Conservation (phyloP, 75 land plant genomes). For the Gnetum montanum region DNA sequence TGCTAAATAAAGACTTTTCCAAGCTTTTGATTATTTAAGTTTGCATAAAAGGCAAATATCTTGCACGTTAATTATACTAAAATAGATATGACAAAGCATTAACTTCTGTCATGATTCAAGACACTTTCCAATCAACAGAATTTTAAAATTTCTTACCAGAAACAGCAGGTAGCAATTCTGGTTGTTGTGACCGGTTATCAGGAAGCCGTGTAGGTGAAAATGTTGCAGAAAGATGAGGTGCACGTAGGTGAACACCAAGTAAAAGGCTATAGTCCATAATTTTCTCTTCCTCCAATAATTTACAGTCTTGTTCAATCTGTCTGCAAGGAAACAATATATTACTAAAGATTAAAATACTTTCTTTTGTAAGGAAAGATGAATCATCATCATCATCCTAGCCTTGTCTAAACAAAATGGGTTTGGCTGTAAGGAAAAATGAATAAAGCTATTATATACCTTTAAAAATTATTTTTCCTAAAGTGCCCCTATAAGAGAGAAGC, state of each 20-base stretch:
- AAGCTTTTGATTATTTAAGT: too few species aligned
- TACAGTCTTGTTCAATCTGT: slow-evolving; percentile 65
- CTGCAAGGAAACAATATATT: slow-evolving; percentile 20
- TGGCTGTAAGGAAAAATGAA: neutral
- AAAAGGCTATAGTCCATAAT: slow-evolving; percentile 89
- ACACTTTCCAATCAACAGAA: too few species aligned
- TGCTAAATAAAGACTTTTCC: too few species aligned
- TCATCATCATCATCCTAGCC: neutral
- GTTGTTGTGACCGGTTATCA: too few species aligned
- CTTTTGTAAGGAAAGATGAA: neutral
- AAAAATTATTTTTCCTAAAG: too few species aligned
- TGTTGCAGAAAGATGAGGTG: slow-evolving; percentile 24
- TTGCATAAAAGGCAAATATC: too few species aligned
- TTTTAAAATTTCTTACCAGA: too few species aligned
- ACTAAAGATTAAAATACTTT: neutral
- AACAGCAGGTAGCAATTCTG: too few species aligned
- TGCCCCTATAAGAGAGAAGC: too few species aligned
- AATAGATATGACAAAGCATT: too few species aligned
- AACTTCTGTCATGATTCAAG: too few species aligned
- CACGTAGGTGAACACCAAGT: slow-evolving; percentile 60
- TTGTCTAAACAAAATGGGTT: neutral
- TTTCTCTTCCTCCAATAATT: slow-evolving; percentile 61
- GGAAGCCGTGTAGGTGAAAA: slow-evolving; percentile 24
- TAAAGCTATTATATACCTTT: neutral
- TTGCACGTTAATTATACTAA: too few species aligned